These are phyloP conservation scores for Sporormia fimetaria DNA, from an alignment of 495 filamentous ascomycete genomes.

Conservation along the genomic window DNA sequence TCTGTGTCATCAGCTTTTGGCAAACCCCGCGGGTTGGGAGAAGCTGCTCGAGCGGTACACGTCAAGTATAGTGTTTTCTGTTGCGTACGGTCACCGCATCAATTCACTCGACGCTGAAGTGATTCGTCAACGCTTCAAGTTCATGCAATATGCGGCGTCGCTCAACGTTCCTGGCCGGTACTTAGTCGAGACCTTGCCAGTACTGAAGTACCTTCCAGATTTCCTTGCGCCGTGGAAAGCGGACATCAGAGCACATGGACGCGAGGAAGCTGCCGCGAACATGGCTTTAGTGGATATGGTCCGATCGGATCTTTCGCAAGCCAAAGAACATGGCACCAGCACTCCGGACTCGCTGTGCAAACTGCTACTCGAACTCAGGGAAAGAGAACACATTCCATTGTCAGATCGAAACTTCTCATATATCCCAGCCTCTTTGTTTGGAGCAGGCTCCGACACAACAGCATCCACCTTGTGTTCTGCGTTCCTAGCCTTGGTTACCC, in stretches of 20 bases:
- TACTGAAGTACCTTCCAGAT: conserved; percentile 44
- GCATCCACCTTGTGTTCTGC: conserved; percentile 49
- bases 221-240: conserved; percentile 49
- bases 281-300: conserved; percentile 44
- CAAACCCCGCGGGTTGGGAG: conserved; percentile 38
- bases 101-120: conserved; percentile 42
- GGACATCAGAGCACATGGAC: conserved; percentile 41
- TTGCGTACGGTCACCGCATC: conserved; percentile 51
- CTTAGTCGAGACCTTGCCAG: conserved; percentile 44
- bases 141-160: conserved; percentile 47
- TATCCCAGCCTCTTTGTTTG: conserved; percentile 50
- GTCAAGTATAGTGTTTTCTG: conserved; percentile 51
- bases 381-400: conserved; percentile 30
- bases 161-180: conserved; percentile 52
- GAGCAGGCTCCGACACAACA: conserved; percentile 55
- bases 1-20: conserved; percentile 30
- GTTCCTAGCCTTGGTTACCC: conserved; percentile 45
- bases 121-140: conserved; percentile 43
- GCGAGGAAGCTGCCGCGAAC: conserved; percentile 41
- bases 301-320: conserved; percentile 36
- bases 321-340: conserved; percentile 30
- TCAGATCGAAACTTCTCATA: conserved; percentile 45
- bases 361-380: conserved; percentile 11
- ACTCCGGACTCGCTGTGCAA: conserved; percentile 23
- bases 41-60: conserved; percentile 55